Evolutionary conservation across 2,329 filamentous ascomycete genomes (phyloP).

Genomic region (Neofusicoccum kwambonambiense): DNA sequence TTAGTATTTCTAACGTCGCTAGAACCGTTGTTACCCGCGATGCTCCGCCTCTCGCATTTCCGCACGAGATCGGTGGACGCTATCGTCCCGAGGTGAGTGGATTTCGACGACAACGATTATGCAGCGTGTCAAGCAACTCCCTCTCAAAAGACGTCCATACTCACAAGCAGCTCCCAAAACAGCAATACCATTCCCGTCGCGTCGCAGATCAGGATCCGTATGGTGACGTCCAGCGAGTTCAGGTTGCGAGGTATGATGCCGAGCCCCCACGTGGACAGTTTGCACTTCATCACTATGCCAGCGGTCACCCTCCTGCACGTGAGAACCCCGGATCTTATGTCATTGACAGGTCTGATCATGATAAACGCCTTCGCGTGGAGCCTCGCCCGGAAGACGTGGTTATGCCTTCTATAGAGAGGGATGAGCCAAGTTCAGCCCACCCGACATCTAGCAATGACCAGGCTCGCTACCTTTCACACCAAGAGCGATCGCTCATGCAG

Average conservation of each 20-base stretch:
- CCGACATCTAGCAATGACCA: neutral
- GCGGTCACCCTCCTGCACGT: neutral
- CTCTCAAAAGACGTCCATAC: neutral
- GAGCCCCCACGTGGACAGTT: neutral
- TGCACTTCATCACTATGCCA: neutral
- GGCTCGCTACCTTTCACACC: constrained; percentile 5
- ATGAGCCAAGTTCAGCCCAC: neutral
- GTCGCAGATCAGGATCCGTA: neutral
- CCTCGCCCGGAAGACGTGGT: constrained; percentile 1
- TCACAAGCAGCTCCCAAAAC: neutral
- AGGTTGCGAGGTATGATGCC: neutral
- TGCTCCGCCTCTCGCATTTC: neutral
- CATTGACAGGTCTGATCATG: constrained; percentile 4
- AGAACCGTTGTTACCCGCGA: neutral
- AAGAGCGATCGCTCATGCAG: constrained; percentile 17
- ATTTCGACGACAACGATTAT: neutral
- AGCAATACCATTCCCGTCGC: neutral
- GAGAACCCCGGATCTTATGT: neutral
- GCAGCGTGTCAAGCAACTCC: neutral
- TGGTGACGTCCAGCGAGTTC: neutral
- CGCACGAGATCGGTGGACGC: neutral
- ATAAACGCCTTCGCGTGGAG: neutral
- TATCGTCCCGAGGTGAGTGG: neutral
- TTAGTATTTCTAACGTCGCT: neutral
- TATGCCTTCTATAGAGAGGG: constrained; percentile 1